Conservation (phyloP, 2,329 filamentous ascomycete species). For the Neofusicoccum cordaticola region DNA sequence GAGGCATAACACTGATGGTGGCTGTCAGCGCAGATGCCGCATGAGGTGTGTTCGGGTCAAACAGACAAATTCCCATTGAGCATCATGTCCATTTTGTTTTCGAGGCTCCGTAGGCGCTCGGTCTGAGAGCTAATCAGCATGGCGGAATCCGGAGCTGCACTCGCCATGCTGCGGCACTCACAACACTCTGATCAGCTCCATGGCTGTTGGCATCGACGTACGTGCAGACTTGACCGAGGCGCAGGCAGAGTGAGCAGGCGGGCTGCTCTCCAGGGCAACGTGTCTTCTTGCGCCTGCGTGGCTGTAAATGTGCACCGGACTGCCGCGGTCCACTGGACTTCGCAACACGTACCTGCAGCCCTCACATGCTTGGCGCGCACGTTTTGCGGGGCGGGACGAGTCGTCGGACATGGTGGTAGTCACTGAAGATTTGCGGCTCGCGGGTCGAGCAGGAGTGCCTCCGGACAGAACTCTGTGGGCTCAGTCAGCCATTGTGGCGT, state of each 20-base stretch:
- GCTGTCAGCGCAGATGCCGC: neutral
- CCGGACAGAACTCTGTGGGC: no score
- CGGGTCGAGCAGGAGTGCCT: no score
- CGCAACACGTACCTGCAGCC: neutral
- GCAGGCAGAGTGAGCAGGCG: constrained; percentile 48
- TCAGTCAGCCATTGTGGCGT: no score
- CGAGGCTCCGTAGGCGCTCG: constrained; percentile 1
- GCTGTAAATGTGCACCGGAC: neutral
- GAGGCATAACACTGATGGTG: neutral
- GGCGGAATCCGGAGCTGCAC: neutral
- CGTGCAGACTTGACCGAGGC: constrained; percentile 46
- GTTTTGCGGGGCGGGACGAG: neutral
- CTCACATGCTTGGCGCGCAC: neutral
- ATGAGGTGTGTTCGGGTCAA: no score
- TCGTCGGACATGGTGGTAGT: neutral
- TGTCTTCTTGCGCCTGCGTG: constrained; percentile 49
- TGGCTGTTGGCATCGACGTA: neutral
- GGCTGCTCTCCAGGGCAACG: constrained; percentile 53
- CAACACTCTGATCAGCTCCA: neutral
- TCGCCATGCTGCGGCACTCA: neutral
- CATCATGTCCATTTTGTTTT: constrained; percentile 11
- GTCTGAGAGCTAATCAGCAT: neutral
- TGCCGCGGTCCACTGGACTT: neutral
- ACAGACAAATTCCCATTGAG: neutral
- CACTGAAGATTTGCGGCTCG: no score